Conservation (phyloP, 1,139 yeast genomes). For the Lodderomyces jiufengensis region DNA sequence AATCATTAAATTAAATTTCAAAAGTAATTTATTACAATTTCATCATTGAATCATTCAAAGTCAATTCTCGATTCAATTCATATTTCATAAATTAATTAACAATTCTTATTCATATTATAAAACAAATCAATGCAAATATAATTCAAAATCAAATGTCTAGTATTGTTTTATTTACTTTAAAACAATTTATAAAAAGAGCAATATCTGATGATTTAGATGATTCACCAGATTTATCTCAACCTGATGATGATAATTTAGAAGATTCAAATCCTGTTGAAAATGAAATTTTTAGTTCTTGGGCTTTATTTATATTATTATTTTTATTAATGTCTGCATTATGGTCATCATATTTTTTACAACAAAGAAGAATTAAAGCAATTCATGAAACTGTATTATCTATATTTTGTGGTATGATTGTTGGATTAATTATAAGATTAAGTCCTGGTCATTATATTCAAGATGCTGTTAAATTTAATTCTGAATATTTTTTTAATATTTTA, state of each 20-base stretch:
- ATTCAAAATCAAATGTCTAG: slow-evolving; percentile 21
- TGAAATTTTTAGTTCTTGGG: slow-evolving; percentile 97
- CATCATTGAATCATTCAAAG: too few species aligned
- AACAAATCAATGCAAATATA: neutral
- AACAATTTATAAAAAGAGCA: slow-evolving; percentile 29
- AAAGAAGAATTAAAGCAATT: slow-evolving; percentile 84
- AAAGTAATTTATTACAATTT: too few species aligned
- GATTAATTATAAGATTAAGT: slow-evolving; percentile 78
- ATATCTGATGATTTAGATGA: slow-evolving; percentile 29
- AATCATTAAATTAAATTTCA: too few species aligned
- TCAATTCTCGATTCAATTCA: too few species aligned
- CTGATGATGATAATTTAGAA: slow-evolving; percentile 51
- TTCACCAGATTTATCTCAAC: slow-evolving; percentile 45
- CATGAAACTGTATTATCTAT: slow-evolving; percentile 97
- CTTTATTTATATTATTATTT: slow-evolving; percentile 78
- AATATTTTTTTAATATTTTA: slow-evolving; percentile 89
- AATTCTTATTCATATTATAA: neutral
- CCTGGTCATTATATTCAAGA: slow-evolving; percentile 98
- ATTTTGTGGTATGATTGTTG: slow-evolving; percentile 95
- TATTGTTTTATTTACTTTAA: slow-evolving; percentile 25
- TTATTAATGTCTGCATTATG: slow-evolving; percentile 85
- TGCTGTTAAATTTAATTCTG: slow-evolving; percentile 90
- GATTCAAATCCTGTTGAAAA: slow-evolving; percentile 90
- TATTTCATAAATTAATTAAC: too few species aligned
- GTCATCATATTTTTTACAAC: slow-evolving; percentile 93